Percentiles rank a stretch among this genome's conserved stretches.
phyloP scores from a whole-genome alignment of 805 yeast genomes.

The Candida piceae region DNA sequence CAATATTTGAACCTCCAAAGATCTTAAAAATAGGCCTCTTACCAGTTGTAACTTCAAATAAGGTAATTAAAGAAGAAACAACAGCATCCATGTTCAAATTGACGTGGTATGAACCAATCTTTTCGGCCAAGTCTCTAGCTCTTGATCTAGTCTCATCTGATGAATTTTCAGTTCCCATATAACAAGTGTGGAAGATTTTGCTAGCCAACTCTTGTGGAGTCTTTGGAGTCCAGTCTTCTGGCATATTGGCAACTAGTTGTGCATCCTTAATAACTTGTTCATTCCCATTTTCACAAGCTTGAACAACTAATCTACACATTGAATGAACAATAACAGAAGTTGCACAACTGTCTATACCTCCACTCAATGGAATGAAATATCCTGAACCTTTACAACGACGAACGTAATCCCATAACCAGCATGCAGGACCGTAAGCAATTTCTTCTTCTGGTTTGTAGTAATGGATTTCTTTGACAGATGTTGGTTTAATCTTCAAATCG shows the following conservation, averaged over 20 bases:
- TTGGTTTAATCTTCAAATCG: slow-evolving; percentile 57
- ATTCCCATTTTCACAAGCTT: slow-evolving; percentile 65
- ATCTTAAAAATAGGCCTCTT: slow-evolving; percentile 83
- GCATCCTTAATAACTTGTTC: slow-evolving; percentile 74
- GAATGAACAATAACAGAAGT: slow-evolving; percentile 92
- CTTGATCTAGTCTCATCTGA: slow-evolving; percentile 81
- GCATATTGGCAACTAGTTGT: slow-evolving; percentile 56
- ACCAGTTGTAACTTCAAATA: slow-evolving; percentile 88
- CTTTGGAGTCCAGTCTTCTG: slow-evolving; percentile 57
- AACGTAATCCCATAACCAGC: slow-evolving; percentile 98
- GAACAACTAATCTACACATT: slow-evolving; percentile 83
- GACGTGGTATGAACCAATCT: slow-evolving; percentile 83
- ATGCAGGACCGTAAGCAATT: slow-evolving; percentile 96
- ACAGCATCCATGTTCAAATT: slow-evolving; percentile 88
- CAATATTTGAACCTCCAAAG: slow-evolving; percentile 89
- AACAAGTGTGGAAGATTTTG: slow-evolving; percentile 79
- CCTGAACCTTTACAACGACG: slow-evolving; percentile 91
- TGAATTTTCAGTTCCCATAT: slow-evolving; percentile 95
- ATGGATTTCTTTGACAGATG: slow-evolving; percentile 43
- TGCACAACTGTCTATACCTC: slow-evolving; percentile 98
- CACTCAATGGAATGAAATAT: slow-evolving; percentile 87
- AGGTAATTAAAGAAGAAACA: slow-evolving; percentile 64
- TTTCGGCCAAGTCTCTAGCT: slow-evolving; percentile 68
- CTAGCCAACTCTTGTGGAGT: slow-evolving; percentile 73
- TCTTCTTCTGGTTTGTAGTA: slow-evolving; percentile 91